Evolutionary conservation across 345 rosid genomes (phyloP), one percentile per base, ranked within the genome.

Genomic region (Populus simonii): DNA sequence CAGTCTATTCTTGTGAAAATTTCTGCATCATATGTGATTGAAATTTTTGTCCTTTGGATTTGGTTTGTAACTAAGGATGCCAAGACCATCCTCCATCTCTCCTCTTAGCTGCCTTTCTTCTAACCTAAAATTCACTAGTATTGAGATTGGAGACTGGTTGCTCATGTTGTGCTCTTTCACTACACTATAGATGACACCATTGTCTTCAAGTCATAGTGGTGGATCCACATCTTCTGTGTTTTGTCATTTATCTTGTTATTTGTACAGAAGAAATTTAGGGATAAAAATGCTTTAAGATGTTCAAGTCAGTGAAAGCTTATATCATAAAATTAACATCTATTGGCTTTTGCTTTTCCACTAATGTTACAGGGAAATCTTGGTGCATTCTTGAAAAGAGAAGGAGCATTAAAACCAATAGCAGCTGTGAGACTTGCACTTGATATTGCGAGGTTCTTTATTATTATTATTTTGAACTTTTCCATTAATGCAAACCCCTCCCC

Each of bases 401-500:
- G 91, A 83, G 90, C 93, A 59, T 33, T 92, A 72, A 88, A 75
- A 80, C 88, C 93, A 35, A 72, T 79, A 13, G 81, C 53, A 69
- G 96, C 97, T 75, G 88, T 96, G 82, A 85, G 83, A 78, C 89
- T 91, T 8, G 98, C 97, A 5, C 98, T 96, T 83, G 98, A 96
- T 85, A 96, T 96, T 82, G 97, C 99, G 74, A 91, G 99, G 99
- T 93, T 13, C 51, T 82, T 65, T 66, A n/a, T 49, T 9, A 18
- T 65, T 45, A 1, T 41, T 15, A 4, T 5, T 33, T 33, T 33
- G 4, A 33, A 4, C 0, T 33, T 33, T 33, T 0, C 36, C 36
- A 33, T 5, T 5, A 33, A 33, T 33, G 43, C 23, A 20, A 22
- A 17, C 23, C 59, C 59, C 59, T 7, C 59, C 59, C 23, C 9